A percentile compares a stretch with the other conserved stretches of the same genome.
phyloP scores from a whole-genome alignment of 2,329 filamentous ascomycete species.

The Mycosphaerelloides madeirae region DNA sequence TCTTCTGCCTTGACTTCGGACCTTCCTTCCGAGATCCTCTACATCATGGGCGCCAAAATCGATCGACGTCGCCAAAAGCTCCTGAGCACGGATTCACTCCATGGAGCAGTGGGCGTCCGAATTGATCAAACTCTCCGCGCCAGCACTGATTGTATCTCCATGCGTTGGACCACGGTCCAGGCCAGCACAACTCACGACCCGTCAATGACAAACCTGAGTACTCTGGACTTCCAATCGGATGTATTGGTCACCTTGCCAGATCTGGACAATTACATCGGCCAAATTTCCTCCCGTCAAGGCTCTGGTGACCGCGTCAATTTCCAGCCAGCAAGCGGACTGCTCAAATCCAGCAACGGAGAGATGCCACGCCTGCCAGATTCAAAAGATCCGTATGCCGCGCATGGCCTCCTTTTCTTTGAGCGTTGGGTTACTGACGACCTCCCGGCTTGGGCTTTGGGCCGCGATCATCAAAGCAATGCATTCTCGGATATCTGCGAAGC shows the following conservation, averaged over 20 bases:
- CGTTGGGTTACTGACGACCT: conserved; percentile 17
- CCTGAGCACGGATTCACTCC: not conserved
- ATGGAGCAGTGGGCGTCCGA: not conserved
- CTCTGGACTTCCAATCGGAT: conserved; percentile 16
- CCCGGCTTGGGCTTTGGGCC: conserved; percentile 13
- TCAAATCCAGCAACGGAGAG: no score
- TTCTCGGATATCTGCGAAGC: conserved; percentile 11
- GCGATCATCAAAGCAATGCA: not conserved
- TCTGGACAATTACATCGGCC: conserved; percentile 16
- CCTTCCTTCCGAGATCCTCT: conserved; percentile 10
- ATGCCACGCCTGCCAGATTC: conserved; percentile 13
- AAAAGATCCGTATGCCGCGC: conserved; percentile 3
- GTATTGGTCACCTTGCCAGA: conserved; percentile 8
- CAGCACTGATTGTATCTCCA: not conserved
- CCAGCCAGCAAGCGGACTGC: conserved; percentile 12
- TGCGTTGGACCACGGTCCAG: conserved; percentile 10
- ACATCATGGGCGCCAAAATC: conserved; percentile 26
- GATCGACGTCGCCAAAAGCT: conserved; percentile 23
- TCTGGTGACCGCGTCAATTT: no score
- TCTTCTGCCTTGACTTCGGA: not conserved
- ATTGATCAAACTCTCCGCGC: not conserved
- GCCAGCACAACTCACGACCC: not conserved
- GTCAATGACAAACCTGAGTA: not conserved
- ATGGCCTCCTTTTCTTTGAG: conserved; percentile 19
- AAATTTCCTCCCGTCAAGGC: conserved; percentile 1